These are phyloP conservation scores for Leccinum disarticulatum DNA, from an alignment of 768 basidiomycete species.

Conservation along the genomic window DNA sequence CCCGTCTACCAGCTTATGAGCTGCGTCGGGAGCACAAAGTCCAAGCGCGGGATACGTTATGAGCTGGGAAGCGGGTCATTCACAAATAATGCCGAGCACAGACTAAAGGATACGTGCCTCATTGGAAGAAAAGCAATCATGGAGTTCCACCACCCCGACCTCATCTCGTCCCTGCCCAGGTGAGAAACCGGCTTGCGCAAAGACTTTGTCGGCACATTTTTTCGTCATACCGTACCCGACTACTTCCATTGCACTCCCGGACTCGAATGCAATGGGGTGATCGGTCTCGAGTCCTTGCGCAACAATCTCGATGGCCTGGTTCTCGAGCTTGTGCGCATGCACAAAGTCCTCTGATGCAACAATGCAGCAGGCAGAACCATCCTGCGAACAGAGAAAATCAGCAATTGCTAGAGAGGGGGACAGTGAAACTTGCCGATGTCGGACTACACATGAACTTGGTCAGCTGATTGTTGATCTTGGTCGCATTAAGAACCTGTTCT, in stretches of 20 bases:
- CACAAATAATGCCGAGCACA: neutral
- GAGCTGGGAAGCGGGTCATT: constrained; percentile 43
- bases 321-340: constrained; percentile 66
- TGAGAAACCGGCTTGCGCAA: constrained; percentile 66
- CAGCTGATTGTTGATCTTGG: constrained; percentile 68
- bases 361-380: constrained; percentile 75
- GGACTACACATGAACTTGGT: constrained; percentile 89
- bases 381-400: constrained; percentile 38
- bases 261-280: constrained; percentile 60
- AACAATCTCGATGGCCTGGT: constrained; percentile 85
- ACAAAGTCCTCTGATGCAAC: constrained; percentile 81
- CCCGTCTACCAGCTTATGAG: constrained; percentile 70
- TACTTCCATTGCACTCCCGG: constrained; percentile 72
- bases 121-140: constrained; percentile 84
- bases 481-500: constrained; percentile 64
- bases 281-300: constrained; percentile 68
- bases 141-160: constrained; percentile 83
- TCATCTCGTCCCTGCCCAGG: constrained; percentile 63
- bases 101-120: constrained; percentile 47
- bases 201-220: constrained; percentile 64
- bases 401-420: neutral
- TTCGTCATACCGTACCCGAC: constrained; percentile 82
- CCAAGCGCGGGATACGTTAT: constrained; percentile 82
- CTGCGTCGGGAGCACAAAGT: constrained; percentile 62
- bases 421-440: constrained; percentile 53